phyloP scores from a whole-genome alignment of 2,329 filamentous ascomycete species.

The Aspergillus latus region DNA sequence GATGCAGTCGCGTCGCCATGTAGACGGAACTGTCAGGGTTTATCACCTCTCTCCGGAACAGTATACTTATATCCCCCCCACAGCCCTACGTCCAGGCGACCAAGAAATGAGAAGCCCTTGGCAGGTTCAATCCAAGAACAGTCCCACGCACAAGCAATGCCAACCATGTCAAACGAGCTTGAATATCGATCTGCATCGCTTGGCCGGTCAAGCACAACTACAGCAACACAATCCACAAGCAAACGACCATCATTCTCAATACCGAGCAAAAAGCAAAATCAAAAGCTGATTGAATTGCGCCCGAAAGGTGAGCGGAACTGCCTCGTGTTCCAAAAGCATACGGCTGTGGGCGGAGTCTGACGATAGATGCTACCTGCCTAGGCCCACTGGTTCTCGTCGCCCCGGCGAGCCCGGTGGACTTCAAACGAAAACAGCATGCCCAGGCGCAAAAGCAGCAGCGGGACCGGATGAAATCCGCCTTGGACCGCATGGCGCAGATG shows the following conservation, averaged over 20 bases:
- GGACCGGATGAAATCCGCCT: conserved; percentile 12
- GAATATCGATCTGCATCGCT: neutral
- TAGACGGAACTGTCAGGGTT: too few species aligned
- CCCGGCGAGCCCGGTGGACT: conserved; percentile 4
- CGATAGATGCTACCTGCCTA: neutral
- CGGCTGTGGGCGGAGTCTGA: too few species aligned
- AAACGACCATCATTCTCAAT: neutral
- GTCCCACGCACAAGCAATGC: neutral
- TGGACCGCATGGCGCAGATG: conserved; percentile 11
- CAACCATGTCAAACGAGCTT: conserved; percentile 1
- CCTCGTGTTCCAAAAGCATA: too few species aligned
- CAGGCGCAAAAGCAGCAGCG: conserved; percentile 14
- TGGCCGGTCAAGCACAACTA: neutral
- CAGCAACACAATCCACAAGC: neutral
- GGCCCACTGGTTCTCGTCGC: conserved; percentile 1
- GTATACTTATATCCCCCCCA: neutral
- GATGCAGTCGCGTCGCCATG: too few species aligned
- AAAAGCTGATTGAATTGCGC: neutral
- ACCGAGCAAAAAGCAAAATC: neutral
- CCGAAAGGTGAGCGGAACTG: conserved; percentile 4
- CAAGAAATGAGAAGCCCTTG: conserved; percentile 2
- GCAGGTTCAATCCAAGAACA: neutral
- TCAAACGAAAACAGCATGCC: conserved; percentile 13
- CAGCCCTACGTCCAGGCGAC: neutral
- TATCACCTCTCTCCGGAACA: too few species aligned